Evolutionary conservation across 176 grass and related monocot species (phyloP).

Genomic region (Oryza glaberrima): DNA sequence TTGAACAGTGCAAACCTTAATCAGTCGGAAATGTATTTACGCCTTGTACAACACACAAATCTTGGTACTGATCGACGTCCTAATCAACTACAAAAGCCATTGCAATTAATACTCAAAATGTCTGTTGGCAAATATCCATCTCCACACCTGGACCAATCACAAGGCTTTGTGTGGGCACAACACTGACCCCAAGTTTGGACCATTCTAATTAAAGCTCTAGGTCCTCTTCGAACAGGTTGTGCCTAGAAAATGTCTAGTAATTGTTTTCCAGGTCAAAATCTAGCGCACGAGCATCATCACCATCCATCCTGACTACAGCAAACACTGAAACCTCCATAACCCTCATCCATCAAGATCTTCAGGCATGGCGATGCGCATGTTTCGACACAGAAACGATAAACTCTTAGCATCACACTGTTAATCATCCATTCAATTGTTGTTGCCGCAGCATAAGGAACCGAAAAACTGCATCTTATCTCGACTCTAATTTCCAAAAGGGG

Average conservation of each 20-base stretch:
- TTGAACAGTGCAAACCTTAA: neutral
- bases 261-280: neutral
- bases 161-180: neutral
- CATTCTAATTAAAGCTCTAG: conserved; percentile 3
- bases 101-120: conserved; percentile 22
- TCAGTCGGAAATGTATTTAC: neutral
- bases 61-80: neutral
- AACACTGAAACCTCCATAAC: neutral
- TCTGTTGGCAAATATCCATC: neutral
- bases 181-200: neutral
- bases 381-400: neutral
- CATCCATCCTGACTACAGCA: neutral
- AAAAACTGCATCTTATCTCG: neutral
- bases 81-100: neutral
- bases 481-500: neutral
- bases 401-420: neutral
- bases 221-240: neutral
- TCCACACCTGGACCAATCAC: neutral
- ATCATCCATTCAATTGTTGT: neutral
- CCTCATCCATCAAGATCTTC: neutral
- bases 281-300: neutral
- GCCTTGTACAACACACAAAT: neutral
- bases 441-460: neutral
- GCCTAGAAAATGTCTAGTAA: neutral
- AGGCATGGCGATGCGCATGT: neutral